Evolutionary conservation across 106 monocot genomes (phyloP).

Genomic region (Vanilla planifolia): DNA sequence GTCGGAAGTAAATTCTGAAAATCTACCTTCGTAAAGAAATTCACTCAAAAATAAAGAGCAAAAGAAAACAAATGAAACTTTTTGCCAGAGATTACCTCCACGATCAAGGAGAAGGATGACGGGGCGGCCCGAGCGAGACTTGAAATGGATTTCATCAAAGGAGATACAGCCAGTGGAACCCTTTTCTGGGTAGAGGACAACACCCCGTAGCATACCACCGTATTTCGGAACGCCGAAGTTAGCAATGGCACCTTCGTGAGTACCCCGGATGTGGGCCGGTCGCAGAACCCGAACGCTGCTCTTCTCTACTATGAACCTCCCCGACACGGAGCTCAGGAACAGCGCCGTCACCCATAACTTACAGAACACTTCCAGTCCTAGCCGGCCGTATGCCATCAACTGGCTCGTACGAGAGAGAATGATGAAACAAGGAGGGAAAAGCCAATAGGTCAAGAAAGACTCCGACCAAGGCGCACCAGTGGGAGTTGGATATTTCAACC

Average conservation of each 20-base stretch:
- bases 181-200: slow-evolving; percentile 47
- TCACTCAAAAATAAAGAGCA: too few species aligned
- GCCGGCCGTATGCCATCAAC: slow-evolving; percentile 10
- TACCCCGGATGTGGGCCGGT: slow-evolving; percentile 51
- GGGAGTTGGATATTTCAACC: slow-evolving; percentile 9
- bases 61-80: not conserved
- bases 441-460: not conserved
- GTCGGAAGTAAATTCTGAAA: not conserved
- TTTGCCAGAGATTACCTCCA: slow-evolving; percentile 29
- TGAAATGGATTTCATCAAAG: slow-evolving; percentile 37
- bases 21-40: not conserved
- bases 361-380: not conserved
- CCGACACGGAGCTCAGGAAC: slow-evolving; percentile 9
- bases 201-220: slow-evolving; percentile 49
- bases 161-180: slow-evolving; percentile 33
- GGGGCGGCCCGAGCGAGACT: slow-evolving; percentile 38
- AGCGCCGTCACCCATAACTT: not conserved
- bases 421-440: not conserved
- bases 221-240: slow-evolving; percentile 69
- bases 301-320: slow-evolving; percentile 76
- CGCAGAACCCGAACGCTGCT: slow-evolving; percentile 63
- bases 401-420: not conserved
- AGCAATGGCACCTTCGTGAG: slow-evolving; percentile 59
- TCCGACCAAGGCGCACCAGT: slow-evolving; percentile 3
- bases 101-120: slow-evolving; percentile 66